phyloP scores from a whole-genome alignment of 352 stramenopile genomes.

The Phytophthora pini region DNA sequence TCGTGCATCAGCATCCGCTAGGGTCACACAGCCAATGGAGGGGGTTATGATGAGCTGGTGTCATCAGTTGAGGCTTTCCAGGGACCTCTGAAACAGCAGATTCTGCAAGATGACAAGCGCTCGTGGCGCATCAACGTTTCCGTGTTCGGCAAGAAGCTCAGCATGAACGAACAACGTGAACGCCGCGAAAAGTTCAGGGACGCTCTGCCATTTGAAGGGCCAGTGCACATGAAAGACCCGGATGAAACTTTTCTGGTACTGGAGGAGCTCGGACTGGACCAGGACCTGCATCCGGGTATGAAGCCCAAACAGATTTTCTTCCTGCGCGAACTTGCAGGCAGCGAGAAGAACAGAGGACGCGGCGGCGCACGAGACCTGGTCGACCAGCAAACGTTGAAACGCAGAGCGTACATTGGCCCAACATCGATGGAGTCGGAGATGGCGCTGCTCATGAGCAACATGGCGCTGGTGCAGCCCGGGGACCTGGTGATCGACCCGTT shows the following conservation, averaged over 20 bases:
- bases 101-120: constrained; percentile 48
- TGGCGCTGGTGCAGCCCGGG: constrained; percentile 69
- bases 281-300: constrained; percentile 39
- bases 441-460: constrained; percentile 95
- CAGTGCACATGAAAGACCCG: constrained; percentile 74
- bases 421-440: constrained; percentile 98
- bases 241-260: constrained; percentile 79
- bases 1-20: constrained; percentile 86
- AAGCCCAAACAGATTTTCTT: constrained; percentile 77
- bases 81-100: constrained; percentile 47
- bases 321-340: constrained; percentile 70
- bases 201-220: constrained; percentile 68
- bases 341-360: constrained; percentile 74
- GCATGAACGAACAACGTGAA: constrained; percentile 65
- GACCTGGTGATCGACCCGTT: constrained; percentile 97
- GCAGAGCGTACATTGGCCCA: constrained; percentile 95
- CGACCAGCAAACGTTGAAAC: constrained; percentile 94
- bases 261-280: constrained; percentile 74
- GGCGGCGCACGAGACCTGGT: constrained; percentile 79
- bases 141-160: constrained; percentile 84
- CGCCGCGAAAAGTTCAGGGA: constrained; percentile 59
- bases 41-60: constrained; percentile 62
- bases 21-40: constrained; percentile 40
- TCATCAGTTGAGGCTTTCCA: constrained; percentile 43
- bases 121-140: constrained; percentile 84